Base-by-base conservation (phyloP, 2,329 filamentous ascomycete genomes). In the Cytospora chrysosperma region DNA sequence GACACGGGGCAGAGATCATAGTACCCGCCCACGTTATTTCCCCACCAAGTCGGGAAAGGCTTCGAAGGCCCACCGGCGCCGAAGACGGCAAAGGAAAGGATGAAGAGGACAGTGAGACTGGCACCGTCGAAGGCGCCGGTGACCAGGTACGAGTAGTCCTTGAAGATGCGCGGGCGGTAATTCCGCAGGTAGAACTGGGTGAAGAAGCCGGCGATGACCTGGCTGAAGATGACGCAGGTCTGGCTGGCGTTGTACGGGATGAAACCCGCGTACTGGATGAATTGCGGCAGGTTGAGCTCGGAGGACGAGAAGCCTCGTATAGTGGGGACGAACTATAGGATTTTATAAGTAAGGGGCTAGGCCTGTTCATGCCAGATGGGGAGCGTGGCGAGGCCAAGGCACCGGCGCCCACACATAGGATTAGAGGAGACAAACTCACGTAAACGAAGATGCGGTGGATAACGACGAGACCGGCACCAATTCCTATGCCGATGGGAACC, bases 71-170 rank as follows among this genome's bases (percentile, higher is more conserved):
- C 79, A 32, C 80, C 80, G 3, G 80, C 81, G 0, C 82, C 83
- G 60, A 85, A 84, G 0, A 85, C 82, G 1, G 82, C 81, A 71
- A 85, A 85, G 0, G 82, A 84, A 15, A 85, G 72, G 49, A 85
- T 79, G 59, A 85, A 85, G 2, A 85, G 72, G 0, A 77, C 79
- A 1, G 74, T 72, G 4, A 83, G 74, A 63, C 75, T 78, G 9
- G 77, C 83, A 12, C 82, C 83, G 64, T 85, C 83, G 19, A 81
- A 80, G 0, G 81, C 82, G n/a, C 78, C 82, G 0, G 81, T 79
- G 1, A 85, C 71, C 9, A 85, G 70, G 70, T 85, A 85, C 21
- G 77, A 79, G 68, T 83, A 85, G 64, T 85, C 79, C 69, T 75
- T 80, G 75, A 84, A 85, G 56, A 84, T 74, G 6, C 77, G 74